Conservation (phyloP, 2,329 filamentous ascomycete genomes). For the Ceratocystis colombiana region DNA sequence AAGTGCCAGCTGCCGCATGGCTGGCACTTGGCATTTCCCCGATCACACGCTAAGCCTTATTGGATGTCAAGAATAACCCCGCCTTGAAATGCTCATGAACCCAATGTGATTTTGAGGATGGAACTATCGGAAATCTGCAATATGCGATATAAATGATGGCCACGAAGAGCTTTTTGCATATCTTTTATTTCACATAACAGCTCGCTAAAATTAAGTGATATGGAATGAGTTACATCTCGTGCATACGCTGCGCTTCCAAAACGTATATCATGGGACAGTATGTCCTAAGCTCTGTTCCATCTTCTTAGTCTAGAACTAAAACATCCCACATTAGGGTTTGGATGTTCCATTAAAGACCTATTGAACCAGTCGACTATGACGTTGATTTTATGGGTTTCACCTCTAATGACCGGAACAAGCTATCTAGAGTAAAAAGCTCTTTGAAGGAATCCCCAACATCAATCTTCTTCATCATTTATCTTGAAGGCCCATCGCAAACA, state of each 20-base stretch:
- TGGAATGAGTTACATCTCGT: too few relatives aligned
- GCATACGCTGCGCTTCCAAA: too few relatives aligned
- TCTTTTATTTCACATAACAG: too few relatives aligned
- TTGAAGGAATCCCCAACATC: not conserved
- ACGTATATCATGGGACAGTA: too few relatives aligned
- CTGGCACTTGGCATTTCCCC: not conserved
- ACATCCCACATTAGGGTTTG: not conserved
- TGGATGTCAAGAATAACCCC: not conserved
- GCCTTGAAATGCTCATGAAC: not conserved
- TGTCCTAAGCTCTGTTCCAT: too few relatives aligned
- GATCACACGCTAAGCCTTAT: not conserved
- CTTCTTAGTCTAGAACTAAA: too few relatives aligned
- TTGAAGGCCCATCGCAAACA: not conserved
- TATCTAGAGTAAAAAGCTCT: conserved; percentile 2
- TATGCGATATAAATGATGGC: not conserved
- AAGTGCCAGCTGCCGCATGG: not conserved
- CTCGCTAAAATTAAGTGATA: too few relatives aligned
- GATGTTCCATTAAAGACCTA: not conserved
- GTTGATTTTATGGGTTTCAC: conserved; percentile 4
- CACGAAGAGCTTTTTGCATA: too few relatives aligned
- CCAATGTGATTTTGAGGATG: not conserved
- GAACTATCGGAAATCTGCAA: not conserved
- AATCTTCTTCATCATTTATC: not conserved
- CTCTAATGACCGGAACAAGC: conserved; percentile 3
- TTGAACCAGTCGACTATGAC: not conserved